Percentiles rank a stretch among this genome's conserved stretches.
Evolutionary conservation across 495 filamentous ascomycete genomes (phyloP).

Genomic region (Ramalina intermedia): DNA sequence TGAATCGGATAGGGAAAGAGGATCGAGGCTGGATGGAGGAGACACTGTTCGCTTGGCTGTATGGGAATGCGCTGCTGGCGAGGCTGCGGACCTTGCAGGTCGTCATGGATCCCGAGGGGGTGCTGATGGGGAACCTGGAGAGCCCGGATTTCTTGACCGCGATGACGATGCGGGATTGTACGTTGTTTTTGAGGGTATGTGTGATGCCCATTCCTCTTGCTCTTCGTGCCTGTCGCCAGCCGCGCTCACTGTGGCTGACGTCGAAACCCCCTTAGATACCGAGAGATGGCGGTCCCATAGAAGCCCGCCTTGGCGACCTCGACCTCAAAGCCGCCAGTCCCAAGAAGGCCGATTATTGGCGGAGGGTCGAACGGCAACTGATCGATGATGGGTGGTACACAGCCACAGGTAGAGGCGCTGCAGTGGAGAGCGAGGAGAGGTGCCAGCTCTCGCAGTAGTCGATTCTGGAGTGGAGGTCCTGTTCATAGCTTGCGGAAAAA

Average conservation of each 20-base stretch:
- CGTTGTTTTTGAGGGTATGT: conserved; percentile 57
- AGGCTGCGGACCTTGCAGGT: conserved; percentile 35
- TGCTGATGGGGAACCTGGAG: conserved; percentile 20
- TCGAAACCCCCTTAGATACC: neutral
- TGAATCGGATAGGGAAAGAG: neutral
- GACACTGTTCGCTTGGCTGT: conserved; percentile 13
- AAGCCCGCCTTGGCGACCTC: conserved; percentile 71
- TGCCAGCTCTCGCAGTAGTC: conserved; percentile 3
- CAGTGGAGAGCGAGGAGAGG: conserved; percentile 13
- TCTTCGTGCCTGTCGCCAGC: neutral
- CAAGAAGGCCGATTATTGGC: conserved; percentile 63
- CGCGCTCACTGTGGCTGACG: neutral
- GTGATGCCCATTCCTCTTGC: neutral
- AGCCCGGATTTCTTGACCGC: conserved; percentile 31
- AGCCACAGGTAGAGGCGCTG: conserved; percentile 28
- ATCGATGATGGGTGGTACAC: conserved; percentile 63
- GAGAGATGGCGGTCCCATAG: conserved; percentile 26
- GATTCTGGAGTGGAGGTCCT: too few relatives aligned
- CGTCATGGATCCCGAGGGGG: conserved; percentile 32
- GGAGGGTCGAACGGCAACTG: conserved; percentile 43
- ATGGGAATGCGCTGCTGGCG: conserved; percentile 17
- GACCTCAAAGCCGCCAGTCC: conserved; percentile 66
- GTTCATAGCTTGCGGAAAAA: too few relatives aligned
- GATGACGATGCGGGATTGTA: conserved; percentile 87
- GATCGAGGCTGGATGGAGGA: neutral